Evolutionary conservation across 2,329 filamentous ascomycete genomes (phyloP).

Genomic region (Aspergillus sp.): DNA sequence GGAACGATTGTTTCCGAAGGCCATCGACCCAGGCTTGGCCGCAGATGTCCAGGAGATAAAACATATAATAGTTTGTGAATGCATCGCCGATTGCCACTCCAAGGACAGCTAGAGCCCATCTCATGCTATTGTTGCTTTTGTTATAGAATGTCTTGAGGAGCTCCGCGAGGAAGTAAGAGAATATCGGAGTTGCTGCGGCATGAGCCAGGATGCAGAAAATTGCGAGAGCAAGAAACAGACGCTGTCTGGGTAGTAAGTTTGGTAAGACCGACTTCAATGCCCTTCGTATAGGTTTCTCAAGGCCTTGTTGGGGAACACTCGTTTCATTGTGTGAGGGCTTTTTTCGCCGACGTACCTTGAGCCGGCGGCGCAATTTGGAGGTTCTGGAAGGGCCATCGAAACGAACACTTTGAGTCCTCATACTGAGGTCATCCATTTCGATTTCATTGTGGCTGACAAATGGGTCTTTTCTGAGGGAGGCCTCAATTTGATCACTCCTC

Average conservation of each 20-base stretch:
- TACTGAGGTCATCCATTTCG: not conserved
- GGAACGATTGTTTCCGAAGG: conserved; percentile 67
- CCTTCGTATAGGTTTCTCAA: conserved; percentile 37
- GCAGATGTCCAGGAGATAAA: conserved; percentile 69
- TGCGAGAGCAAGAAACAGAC: conserved; percentile 58
- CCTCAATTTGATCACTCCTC: not conserved
- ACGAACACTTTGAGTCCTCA: not conserved
- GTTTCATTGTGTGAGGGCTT: not conserved
- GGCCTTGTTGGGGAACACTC: not conserved
- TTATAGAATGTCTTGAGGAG: conserved; percentile 70
- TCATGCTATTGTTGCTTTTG: conserved; percentile 49
- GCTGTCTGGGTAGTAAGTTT: conserved; percentile 53
- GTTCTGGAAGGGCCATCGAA: not conserved
- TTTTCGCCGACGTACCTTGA: not conserved
- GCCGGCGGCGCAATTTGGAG: not conserved
- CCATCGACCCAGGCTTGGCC: conserved; percentile 76
- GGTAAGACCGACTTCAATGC: conserved; percentile 73
- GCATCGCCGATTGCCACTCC: conserved; percentile 68
- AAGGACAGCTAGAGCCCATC: conserved; percentile 70
- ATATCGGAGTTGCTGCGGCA: conserved; percentile 68
- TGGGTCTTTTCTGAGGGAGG: not conserved
- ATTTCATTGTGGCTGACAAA: not conserved
- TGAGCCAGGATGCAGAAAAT: conserved; percentile 63
- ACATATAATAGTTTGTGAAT: conserved; percentile 62
- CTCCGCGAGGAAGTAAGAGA: conserved; percentile 73